Evolutionary conservation across 2,329 filamentous ascomycete genomes (phyloP).

Genomic region (Mariannaea sp.): DNA sequence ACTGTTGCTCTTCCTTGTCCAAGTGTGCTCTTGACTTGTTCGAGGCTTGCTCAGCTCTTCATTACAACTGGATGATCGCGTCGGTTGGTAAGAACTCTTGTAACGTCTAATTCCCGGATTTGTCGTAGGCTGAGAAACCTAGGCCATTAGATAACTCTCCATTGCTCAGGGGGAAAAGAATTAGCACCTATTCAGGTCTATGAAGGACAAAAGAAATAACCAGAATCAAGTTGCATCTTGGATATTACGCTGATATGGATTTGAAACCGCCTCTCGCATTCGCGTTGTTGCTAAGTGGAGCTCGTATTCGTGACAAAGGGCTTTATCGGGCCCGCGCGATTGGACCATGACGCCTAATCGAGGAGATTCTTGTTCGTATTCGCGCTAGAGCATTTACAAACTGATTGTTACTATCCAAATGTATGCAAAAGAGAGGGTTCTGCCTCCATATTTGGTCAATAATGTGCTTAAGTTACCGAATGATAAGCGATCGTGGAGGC

Average conservation of each 20-base stretch:
- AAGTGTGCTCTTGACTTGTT: too few species aligned
- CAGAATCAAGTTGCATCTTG: background rate
- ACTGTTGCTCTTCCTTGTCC: too few species aligned
- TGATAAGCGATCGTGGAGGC: constrained; percentile 1
- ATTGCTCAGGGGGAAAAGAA: too few species aligned
- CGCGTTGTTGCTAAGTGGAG: constrained; percentile 6
- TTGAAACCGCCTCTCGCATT: constrained; percentile 17
- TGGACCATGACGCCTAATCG: background rate
- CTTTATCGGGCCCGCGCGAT: background rate
- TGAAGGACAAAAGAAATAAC: too few species aligned
- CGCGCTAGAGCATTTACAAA: constrained; percentile 2
- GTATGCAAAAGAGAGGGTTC: background rate
- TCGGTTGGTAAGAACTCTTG: too few species aligned
- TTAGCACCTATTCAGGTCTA: too few species aligned
- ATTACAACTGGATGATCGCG: too few species aligned
- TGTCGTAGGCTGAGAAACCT: too few species aligned
- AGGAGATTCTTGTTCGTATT: constrained; percentile 23
- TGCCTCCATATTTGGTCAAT: background rate
- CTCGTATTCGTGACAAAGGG: constrained; percentile 19
- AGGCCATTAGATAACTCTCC: background rate
- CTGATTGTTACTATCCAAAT: background rate
- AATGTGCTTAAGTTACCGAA: constrained; percentile 2
- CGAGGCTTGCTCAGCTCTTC: too few species aligned
- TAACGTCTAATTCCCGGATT: too few species aligned
- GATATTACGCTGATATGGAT: background rate